Evolutionary conservation across 257 asterid species (phyloP).

Genomic region (Vinca minor): DNA sequence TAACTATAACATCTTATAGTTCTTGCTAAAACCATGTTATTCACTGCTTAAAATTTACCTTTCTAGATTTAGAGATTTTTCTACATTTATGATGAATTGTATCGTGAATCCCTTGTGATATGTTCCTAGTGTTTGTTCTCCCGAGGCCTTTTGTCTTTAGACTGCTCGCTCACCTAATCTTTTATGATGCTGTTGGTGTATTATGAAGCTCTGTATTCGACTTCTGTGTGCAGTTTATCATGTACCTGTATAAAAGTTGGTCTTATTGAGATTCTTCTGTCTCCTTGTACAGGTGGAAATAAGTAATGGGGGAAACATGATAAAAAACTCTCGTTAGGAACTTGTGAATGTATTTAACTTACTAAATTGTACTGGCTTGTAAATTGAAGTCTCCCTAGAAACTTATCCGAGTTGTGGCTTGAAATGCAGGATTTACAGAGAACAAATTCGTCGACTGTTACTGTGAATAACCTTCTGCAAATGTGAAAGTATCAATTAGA

Average conservation of each 20-base stretch:
- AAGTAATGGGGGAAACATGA: not conserved
- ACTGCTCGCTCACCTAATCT: not conserved
- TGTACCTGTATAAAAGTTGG: not conserved
- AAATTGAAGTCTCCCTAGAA: not conserved
- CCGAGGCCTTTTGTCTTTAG: too few species aligned
- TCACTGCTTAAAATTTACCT: not conserved
- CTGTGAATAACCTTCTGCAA: constrained; percentile 63
- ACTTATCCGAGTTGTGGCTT: not conserved
- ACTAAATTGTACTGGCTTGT: not conserved
- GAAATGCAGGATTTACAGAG: constrained; percentile 63
- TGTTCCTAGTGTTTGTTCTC: not conserved
- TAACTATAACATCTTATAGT: not conserved
- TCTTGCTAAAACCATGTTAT: not conserved
- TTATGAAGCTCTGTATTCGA: not conserved
- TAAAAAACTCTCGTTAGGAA: not conserved
- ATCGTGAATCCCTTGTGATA: too few species aligned
- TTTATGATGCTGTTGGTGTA: not conserved
- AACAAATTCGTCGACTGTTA: constrained; percentile 53
- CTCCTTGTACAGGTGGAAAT: not conserved
- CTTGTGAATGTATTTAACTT: not conserved
- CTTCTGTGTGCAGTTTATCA: not conserved
- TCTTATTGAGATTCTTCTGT: not conserved
- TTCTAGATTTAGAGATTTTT: not conserved
- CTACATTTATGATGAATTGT: not conserved
- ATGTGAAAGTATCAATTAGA: constrained; percentile 28